These are phyloP conservation scores for Brassica napus DNA, from an alignment of 345 rosid genomes.

Conservation along the genomic window DNA sequence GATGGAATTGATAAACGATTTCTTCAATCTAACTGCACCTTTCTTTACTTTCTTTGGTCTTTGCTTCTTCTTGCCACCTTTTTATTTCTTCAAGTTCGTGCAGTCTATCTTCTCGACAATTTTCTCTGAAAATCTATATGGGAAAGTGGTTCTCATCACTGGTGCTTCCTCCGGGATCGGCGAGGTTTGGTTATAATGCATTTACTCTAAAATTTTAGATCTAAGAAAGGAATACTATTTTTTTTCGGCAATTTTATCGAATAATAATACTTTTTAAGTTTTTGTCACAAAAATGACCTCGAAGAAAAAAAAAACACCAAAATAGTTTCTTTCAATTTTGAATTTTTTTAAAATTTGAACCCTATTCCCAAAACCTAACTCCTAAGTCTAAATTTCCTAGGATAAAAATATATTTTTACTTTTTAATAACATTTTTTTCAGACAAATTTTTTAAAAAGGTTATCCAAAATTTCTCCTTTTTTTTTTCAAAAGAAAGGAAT, in stretches of 20 bases:
- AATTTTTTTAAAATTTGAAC: too few relatives aligned
- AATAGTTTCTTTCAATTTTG: too few relatives aligned
- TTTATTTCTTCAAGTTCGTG: constrained; percentile 45
- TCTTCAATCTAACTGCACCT: constrained; percentile 54
- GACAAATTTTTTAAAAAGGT: too few relatives aligned
- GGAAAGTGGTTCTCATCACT: constrained; percentile 62
- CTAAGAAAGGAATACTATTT: neutral
- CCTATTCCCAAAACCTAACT: too few relatives aligned
- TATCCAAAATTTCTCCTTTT: too few relatives aligned
- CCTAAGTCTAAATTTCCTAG: too few relatives aligned
- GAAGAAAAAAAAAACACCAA: too few relatives aligned
- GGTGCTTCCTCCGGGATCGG: constrained; percentile 76
- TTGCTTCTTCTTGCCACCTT: constrained; percentile 53
- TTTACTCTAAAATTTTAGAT: neutral
- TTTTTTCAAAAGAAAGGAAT: neutral
- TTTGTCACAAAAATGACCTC: too few relatives aligned
- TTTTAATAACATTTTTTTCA: too few relatives aligned
- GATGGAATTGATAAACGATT: constrained; percentile 50
- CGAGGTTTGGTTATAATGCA: constrained; percentile 46
- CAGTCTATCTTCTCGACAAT: constrained; percentile 34
- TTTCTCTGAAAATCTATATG: constrained; percentile 46
- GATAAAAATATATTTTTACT: too few relatives aligned
- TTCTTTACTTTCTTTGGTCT: constrained; percentile 52
- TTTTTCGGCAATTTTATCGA: too few relatives aligned
- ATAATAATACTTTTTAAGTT: too few relatives aligned